Percentiles rank a stretch among this genome's conserved stretches.
phyloP scores from a whole-genome alignment of 306 rosid species.

The Potentilla sterilis region DNA sequence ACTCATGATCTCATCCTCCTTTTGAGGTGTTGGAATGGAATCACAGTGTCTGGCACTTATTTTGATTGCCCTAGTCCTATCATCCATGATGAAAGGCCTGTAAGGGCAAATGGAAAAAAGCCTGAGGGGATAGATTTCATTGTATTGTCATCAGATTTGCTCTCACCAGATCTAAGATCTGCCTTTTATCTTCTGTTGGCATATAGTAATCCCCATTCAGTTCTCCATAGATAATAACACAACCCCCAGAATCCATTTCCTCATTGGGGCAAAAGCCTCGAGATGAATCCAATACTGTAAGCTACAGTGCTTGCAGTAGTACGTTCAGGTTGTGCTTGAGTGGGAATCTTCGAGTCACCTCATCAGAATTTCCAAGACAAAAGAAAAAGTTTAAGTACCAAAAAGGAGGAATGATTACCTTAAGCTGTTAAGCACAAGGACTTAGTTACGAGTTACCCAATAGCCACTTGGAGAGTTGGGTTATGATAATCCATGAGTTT shows the following conservation, averaged over 20 bases:
- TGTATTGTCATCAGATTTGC: conserved; percentile 8
- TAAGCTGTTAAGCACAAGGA: neutral
- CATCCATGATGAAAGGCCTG: conserved; percentile 11
- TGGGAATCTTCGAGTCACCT: conserved; percentile 14
- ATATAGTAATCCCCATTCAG: neutral
- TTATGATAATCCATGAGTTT: neutral
- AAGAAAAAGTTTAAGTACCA: neutral
- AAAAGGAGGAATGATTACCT: neutral
- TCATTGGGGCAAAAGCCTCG: neutral
- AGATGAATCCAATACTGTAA: neutral
- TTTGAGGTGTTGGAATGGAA: neutral
- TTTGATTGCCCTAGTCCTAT: conserved; percentile 14
- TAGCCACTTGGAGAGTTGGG: neutral
- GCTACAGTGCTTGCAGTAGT: neutral
- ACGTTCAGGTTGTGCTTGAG: neutral
- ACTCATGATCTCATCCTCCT: neutral
- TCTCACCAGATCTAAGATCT: neutral
- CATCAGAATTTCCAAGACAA: neutral
- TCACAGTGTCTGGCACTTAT: conserved; percentile 7
- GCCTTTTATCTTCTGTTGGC: conserved; percentile 1
- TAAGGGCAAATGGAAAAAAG: neutral
- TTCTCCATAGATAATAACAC: neutral
- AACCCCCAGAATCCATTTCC: neutral
- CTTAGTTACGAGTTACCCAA: neutral
- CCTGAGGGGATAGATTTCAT: conserved; percentile 2